Conservation (phyloP, 495 filamentous ascomycete species). For the Penicillium lagena region DNA sequence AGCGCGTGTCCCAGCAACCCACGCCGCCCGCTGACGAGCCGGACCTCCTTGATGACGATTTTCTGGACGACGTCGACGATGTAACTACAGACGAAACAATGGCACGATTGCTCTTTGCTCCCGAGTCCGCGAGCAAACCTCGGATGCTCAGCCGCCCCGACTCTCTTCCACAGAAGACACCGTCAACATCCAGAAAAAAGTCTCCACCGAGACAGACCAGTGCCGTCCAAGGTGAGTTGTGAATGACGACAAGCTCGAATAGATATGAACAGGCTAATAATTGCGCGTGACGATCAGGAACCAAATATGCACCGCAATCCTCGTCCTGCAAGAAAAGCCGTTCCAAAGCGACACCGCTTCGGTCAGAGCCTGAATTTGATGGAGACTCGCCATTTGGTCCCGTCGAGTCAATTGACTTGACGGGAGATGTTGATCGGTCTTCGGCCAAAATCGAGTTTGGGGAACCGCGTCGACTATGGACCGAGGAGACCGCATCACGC, state of each 20-base stretch:
- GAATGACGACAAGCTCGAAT: too few relatives aligned
- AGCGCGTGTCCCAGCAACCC: constrained; percentile 9
- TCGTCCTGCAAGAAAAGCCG: constrained; percentile 13
- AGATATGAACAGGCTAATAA: too few relatives aligned
- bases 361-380: constrained; percentile 9
- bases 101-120: constrained; percentile 49
- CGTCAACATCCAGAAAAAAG: constrained; percentile 22
- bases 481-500: constrained; percentile 47
- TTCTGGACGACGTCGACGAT: constrained; percentile 16
- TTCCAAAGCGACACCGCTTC: constrained; percentile 15
- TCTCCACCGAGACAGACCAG: constrained; percentile 7
- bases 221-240: constrained; percentile 16
- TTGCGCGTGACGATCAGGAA: neutral
- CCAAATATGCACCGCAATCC: constrained; percentile 7
- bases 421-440: constrained; percentile 45
- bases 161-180: constrained; percentile 6
- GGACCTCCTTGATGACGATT: constrained; percentile 14
- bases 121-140: constrained; percentile 46
- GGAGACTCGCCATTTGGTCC: constrained; percentile 18
- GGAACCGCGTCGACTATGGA: constrained; percentile 51
- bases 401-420: constrained; percentile 68
- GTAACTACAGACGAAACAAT: constrained; percentile 35
- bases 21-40: constrained; percentile 14
- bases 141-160: constrained; percentile 35
- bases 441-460: constrained; percentile 42